Conservation (phyloP, 805 yeast genomes). For the Pichia ethanolica region DNA sequence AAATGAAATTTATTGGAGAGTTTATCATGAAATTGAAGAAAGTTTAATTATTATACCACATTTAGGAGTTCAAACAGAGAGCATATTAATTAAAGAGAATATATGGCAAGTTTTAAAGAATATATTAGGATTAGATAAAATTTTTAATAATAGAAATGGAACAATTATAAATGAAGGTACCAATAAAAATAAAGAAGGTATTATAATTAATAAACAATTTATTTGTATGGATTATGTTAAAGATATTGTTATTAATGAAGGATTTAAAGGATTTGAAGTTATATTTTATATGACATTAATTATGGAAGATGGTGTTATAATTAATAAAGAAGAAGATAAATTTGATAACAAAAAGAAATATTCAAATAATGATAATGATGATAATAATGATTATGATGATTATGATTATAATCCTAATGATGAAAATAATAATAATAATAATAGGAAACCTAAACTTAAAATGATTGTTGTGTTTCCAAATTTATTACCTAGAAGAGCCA, state of each 20-base stretch:
- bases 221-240: conserved; percentile 49
- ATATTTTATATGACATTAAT: conserved; percentile 57
- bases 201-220: conserved; percentile 30
- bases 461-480: conserved; percentile 24
- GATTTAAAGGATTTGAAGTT: conserved; percentile 61
- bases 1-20: conserved; percentile 17
- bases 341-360: too few species aligned
- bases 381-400: not conserved
- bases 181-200: not conserved
- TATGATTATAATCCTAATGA: not conserved
- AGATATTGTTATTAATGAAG: conserved; percentile 70
- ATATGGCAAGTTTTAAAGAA: conserved; percentile 3
- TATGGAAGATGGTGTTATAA: conserved; percentile 29
- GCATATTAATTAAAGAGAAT: conserved; percentile 24
- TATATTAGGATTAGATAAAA: not conserved
- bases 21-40: conserved; percentile 35
- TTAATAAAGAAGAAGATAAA: not conserved
- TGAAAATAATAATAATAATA: not conserved
- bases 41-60: conserved; percentile 38
- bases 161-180: not conserved
- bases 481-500: conserved; percentile 25
- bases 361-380: too few species aligned
- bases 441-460: not conserved
- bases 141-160: not conserved
- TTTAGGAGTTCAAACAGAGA: conserved; percentile 40